phyloP scores from a whole-genome alignment of 2,329 filamentous ascomycete species.

The Monosporascus sp. region DNA sequence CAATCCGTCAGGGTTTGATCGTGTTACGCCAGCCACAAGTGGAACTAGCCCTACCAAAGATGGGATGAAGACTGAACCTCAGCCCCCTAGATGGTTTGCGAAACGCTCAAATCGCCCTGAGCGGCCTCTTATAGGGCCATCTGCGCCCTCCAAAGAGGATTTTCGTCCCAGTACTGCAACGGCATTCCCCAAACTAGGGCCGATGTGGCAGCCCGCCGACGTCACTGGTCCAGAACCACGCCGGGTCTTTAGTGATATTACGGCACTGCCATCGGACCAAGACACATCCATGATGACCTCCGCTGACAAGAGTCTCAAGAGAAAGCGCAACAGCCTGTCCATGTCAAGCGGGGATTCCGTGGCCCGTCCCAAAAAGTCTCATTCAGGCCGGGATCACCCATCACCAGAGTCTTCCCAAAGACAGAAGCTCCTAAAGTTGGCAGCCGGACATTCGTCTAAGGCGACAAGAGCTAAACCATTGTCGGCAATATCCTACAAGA shows the following conservation, averaged over 20 bases:
- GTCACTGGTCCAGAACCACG: neutral
- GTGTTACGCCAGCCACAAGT: neutral
- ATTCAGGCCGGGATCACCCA: too few species aligned
- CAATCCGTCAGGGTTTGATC: neutral
- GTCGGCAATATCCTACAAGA: too few species aligned
- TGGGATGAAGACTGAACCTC: neutral
- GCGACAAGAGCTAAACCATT: too few species aligned
- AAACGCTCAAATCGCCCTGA: conserved; percentile 3
- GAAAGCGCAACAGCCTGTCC: too few species aligned
- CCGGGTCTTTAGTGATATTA: neutral
- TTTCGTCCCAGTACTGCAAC: neutral
- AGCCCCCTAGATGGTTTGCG: neutral
- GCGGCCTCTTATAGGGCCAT: neutral
- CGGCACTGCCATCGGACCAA: too few species aligned
- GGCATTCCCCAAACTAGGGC: neutral
- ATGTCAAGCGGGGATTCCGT: too few species aligned
- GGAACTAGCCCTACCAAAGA: neutral
- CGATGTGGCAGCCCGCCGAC: neutral
- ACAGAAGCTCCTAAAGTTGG: too few species aligned
- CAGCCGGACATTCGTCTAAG: too few species aligned
- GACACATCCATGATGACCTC: too few species aligned
- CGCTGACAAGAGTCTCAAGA: too few species aligned
- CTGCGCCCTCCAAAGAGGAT: neutral
- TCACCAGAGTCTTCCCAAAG: too few species aligned
- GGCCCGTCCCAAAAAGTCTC: too few species aligned